Base-by-base conservation (phyloP, 2,329 filamentous ascomycete genomes). In the Alternaria arborescens region DNA sequence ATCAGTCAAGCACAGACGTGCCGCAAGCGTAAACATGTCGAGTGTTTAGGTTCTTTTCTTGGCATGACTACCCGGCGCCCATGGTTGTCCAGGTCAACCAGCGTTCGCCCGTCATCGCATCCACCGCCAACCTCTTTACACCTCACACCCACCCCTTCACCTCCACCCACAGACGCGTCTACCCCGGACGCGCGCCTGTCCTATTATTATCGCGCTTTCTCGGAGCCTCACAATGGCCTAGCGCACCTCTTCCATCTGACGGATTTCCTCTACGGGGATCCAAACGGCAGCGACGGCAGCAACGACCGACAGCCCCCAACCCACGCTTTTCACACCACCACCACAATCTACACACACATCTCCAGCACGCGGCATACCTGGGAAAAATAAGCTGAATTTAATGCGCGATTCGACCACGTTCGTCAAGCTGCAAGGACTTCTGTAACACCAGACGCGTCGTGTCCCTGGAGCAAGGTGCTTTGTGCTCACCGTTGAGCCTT, bases 51-150 rank as follows among this genome's bases (percentile, higher is more conserved):
- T 61, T 52, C 58, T 58, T 22, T 58, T 34, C 73, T 71, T 74
- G 70, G 73, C 68, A 57, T 36, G 14, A 48, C 36, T 53, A 52
- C 47, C 53, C 54, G 47, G 58, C 47, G 58, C 43, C 36, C 46
- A 53, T 61, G 53, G 58, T 60, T 60, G 58, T 64, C 68, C 55
- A 65, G 58, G 67, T 72, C 68, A 64, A 68, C 57, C 26, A 59
- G 51, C 64, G 64, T 60, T 58, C 55, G 58, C 60, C 66, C 55
- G 53, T 58, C 64, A 64, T 62, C 66, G 52, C 57, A 61, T 43
- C 41, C 55, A 69, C 68, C 62, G 66, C 74, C 73, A 75, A 71
- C 75, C 75, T 73, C 74, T 69, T 68, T 71, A 67, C 67, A 72
- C 60, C 61, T 50, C 63, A 54, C 57, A 8, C 43, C 52, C 50